These are phyloP conservation scores for Atractiella rhizophila DNA, from an alignment of 768 basidiomycete genomes.

Conservation along the genomic window DNA sequence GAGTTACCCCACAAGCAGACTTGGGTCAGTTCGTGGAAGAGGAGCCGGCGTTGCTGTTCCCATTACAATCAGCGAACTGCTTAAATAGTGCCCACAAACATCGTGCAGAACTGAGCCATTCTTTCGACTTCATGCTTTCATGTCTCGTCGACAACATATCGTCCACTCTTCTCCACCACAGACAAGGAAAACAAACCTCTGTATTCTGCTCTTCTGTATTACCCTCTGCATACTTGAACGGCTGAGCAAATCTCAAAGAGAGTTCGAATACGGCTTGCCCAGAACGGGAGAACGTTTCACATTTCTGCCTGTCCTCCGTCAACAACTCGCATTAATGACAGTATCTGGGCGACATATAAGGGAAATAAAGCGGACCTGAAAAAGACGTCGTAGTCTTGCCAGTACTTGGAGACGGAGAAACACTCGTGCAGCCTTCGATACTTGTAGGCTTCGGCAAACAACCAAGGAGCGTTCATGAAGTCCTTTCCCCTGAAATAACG, in stretches of 20 bases:
- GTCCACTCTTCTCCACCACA: too few relatives aligned
- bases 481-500: slow-evolving; percentile 82
- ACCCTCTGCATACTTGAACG: slow-evolving; percentile 38
- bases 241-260: slow-evolving; percentile 69
- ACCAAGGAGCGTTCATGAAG: slow-evolving; percentile 89
- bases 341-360: not conserved
- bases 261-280: slow-evolving; percentile 78
- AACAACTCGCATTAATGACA: slow-evolving; percentile 5
- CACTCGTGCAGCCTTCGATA: slow-evolving; percentile 46
- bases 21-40: slow-evolving; percentile 84
- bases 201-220: slow-evolving; percentile 25
- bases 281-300: slow-evolving; percentile 86
- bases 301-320: slow-evolving; percentile 31
- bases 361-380: slow-evolving; percentile 30
- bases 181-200: too few relatives aligned
- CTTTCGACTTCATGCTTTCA: too few relatives aligned
- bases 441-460: slow-evolving; percentile 63
- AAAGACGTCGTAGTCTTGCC: slow-evolving; percentile 79
- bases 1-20: slow-evolving; percentile 95
- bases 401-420: slow-evolving; percentile 72
- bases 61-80: too few relatives aligned
- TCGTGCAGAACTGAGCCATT: too few relatives aligned
- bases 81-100: too few relatives aligned
- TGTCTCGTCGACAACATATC: too few relatives aligned
- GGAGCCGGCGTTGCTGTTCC: slow-evolving; percentile 32